phyloP scores from a whole-genome alignment of 768 basidiomycete genomes.

The Phallus indusiatus region DNA sequence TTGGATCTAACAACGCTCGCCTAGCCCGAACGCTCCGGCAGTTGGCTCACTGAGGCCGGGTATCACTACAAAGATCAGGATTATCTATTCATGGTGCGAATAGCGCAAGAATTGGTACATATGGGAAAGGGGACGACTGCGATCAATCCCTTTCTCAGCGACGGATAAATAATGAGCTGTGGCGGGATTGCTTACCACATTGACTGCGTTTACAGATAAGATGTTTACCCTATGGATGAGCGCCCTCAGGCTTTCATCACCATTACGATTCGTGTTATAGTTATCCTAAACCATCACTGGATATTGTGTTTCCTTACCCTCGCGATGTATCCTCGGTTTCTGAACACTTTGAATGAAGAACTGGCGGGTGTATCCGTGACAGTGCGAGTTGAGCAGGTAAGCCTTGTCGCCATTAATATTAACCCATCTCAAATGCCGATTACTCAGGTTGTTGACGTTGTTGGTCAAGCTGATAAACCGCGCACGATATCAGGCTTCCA shows the following conservation, averaged over 20 bases:
- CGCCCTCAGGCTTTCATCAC: not conserved
- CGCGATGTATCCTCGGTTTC: conserved; percentile 97
- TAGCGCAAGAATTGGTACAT: conserved; percentile 94
- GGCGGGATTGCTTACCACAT: conserved; percentile 78
- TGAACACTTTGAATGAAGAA: conserved; percentile 93
- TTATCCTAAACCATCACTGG: conserved; percentile 96
- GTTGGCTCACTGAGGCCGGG: too few relatives aligned
- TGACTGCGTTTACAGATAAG: conserved; percentile 88
- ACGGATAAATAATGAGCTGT: conserved; percentile 89
- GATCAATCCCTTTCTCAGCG: conserved; percentile 92
- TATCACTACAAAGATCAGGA: conserved; percentile 98
- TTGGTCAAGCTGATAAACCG: conserved; percentile 96
- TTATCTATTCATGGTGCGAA: conserved; percentile 90
- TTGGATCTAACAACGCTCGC: conserved; percentile 97
- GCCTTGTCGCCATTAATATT: conserved; percentile 12
- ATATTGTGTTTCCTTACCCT: conserved; percentile 95
- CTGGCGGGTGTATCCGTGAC: conserved; percentile 80
- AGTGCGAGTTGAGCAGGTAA: conserved; percentile 89
- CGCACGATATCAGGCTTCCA: conserved; percentile 97
- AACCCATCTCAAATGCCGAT: not conserved
- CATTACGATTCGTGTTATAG: conserved; percentile 31
- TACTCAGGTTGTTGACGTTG: conserved; percentile 83
- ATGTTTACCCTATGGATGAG: conserved; percentile 30
- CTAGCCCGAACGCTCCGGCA: conserved; percentile 96
- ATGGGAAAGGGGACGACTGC: conserved; percentile 99